Base-by-base conservation (phyloP, 805 yeast species). In the Yarrowia sp. region DNA sequence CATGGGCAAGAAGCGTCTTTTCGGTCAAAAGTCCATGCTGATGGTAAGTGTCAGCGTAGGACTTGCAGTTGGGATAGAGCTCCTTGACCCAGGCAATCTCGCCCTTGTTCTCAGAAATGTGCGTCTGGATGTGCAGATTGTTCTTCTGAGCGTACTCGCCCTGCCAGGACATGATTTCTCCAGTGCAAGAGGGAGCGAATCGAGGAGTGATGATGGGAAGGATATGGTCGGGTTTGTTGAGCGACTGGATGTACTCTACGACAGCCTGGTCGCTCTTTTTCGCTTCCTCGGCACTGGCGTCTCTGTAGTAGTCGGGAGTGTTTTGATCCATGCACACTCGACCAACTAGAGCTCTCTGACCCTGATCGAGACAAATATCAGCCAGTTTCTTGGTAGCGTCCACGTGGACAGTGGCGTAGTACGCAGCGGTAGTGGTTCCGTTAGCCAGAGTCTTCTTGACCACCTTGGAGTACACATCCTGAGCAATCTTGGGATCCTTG, bases 381-480 rank as follows among this genome's bases (percentile, higher is more conserved):
- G 97, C 97, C 74, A 95, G 84, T 45, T 89, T 73, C 65, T 88
- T 88, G 1, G 98, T 85, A 3, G 97, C 87, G 8, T 84, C 85
- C 0, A 88, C 81, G 75, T 94, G 97, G 56, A 91, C 88, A 0
- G 98, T 92, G 4, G 98, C 94, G 77, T 87, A 95, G 79, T 95
- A 95, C 0, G 96, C 84, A 0, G 97, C 97, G 69, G 94, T 87
- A 0, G 99, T 95, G 0, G 98, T 95, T 22, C 99, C 99, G 75
- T 87, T 82, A 2, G 76, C 74, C 71, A 95, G 79, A 0, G 97
- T 91, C 69, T 89, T 86, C 3, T 79, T 74, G n/a, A 95, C 86
- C 5, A 89, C 90, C 72, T 83, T 84, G 14, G 82, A 72, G 76
- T 94, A 95, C 1, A 93, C 87, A 8, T 81, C 76, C 12, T 78